phyloP scores from a whole-genome alignment of 306 rosid genomes.

The Acacia crassicarpa region DNA sequence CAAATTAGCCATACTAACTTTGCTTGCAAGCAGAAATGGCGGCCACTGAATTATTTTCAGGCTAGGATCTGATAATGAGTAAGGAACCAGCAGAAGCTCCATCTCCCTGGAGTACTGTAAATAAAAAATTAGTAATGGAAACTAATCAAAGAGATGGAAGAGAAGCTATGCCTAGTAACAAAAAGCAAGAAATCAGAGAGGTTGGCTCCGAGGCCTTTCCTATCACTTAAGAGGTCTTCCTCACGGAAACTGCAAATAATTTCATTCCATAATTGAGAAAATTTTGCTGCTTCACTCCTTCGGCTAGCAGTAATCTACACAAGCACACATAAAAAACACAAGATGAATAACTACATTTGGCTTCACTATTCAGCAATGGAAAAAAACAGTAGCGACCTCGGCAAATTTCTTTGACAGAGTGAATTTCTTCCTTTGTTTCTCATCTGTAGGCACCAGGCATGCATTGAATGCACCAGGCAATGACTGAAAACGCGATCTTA shows the following conservation, averaged over 20 bases:
- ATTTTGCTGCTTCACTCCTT: constrained; percentile 96
- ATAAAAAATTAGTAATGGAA: constrained; percentile 24
- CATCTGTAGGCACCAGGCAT: constrained; percentile 87
- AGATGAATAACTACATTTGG: constrained; percentile 10
- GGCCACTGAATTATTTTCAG: constrained; percentile 98
- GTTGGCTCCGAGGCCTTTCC: constrained; percentile 56
- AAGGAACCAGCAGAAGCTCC: constrained; percentile 93
- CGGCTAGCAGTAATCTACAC: constrained; percentile 74
- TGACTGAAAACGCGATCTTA: constrained; percentile 89
- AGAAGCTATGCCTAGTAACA: constrained; percentile 29
- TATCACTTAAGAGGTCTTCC: constrained; percentile 91
- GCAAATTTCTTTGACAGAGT: constrained; percentile 69
- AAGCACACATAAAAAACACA: constrained; percentile 33
- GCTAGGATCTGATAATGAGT: constrained; percentile 75
- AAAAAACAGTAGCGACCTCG: constrained; percentile 63
- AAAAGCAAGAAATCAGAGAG: constrained; percentile 23
- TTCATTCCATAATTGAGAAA: constrained; percentile 97
- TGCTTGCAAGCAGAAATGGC: constrained; percentile 95
- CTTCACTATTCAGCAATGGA: constrained; percentile 18
- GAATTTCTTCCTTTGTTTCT: constrained; percentile 62
- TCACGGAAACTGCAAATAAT: constrained; percentile 95
- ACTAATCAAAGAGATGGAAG: constrained; percentile 22
- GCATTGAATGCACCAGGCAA: constrained; percentile 91
- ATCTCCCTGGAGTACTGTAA: constrained; percentile 76
- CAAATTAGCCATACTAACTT: constrained; percentile 50